These are phyloP conservation scores for Rutstroemia sp. DNA, from an alignment of 2,329 filamentous ascomycete genomes.

Conservation along the genomic window DNA sequence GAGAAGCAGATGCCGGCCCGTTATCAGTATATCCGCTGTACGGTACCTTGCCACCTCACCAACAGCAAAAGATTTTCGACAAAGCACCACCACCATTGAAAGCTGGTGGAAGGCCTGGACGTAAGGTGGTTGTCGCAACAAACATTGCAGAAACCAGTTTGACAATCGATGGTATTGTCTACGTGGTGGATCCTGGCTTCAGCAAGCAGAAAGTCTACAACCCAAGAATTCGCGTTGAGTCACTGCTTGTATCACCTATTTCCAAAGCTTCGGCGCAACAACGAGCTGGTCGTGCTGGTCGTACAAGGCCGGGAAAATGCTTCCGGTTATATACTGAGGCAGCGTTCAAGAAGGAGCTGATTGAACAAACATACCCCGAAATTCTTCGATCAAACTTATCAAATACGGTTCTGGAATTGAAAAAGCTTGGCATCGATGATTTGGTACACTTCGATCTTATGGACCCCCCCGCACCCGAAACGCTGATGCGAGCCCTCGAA, in stretches of 20 bases:
- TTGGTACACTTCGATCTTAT: constrained; percentile 98
- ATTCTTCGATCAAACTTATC: constrained; percentile 91
- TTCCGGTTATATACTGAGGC: constrained; percentile 93
- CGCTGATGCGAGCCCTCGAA: constrained; percentile 94
- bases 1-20: constrained; percentile 86
- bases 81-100: constrained; percentile 68
- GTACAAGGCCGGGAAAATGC: constrained; percentile 96
- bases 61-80: constrained; percentile 94
- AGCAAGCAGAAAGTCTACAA: constrained; percentile 99
- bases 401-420: constrained; percentile 90
- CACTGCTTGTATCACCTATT: constrained; percentile 92
- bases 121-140: constrained; percentile 89
- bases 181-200: constrained; percentile 98
- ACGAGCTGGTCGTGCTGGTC: constrained; percentile 95
- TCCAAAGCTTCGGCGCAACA: constrained; percentile 97
- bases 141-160: constrained; percentile 98
- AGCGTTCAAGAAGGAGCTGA: constrained; percentile 96
- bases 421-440: constrained; percentile 93
- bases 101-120: constrained; percentile 75
- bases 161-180: constrained; percentile 98
- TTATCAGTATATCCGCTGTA: constrained; percentile 90
- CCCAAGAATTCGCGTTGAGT: constrained; percentile 91
- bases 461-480: constrained; percentile 96
- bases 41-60: constrained; percentile 81
- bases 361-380: constrained; percentile 94